These are phyloP conservation scores for Didymellaceae sp. DNA, from an alignment of 2,329 filamentous ascomycete genomes.

Conservation along the genomic window DNA sequence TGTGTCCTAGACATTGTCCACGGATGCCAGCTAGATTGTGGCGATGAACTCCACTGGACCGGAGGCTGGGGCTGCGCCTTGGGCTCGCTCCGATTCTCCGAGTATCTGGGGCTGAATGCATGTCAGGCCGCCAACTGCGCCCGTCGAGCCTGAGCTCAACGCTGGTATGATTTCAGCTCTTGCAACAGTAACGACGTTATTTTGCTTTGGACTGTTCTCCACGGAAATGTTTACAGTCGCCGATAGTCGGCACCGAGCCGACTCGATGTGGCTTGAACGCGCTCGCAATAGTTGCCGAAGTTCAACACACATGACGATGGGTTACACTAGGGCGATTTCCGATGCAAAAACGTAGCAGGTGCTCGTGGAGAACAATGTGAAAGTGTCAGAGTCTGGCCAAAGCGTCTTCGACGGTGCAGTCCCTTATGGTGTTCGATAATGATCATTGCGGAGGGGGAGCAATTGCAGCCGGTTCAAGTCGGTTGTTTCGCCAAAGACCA, in stretches of 20 bases:
- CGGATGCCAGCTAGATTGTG: neutral
- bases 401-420: constrained; percentile 2
- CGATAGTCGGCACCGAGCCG: constrained; percentile 11
- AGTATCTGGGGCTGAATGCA: constrained; percentile 9
- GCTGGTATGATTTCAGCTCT: too few species aligned
- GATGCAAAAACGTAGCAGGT: constrained; percentile 4
- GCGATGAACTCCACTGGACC: constrained; percentile 2
- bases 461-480: constrained; percentile 1
- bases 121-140: neutral
- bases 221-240: constrained; percentile 3
- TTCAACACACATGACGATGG: constrained; percentile 6
- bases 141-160: neutral
- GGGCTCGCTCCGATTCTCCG: constrained; percentile 5
- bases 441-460: constrained; percentile 1
- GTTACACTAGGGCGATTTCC: constrained; percentile 3
- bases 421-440: neutral
- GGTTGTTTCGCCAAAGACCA: constrained; percentile 1
- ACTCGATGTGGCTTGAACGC: constrained; percentile 11
- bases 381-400: neutral
- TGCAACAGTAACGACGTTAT: neutral
- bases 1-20: constrained; percentile 3
- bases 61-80: constrained; percentile 3
- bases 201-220: neutral
- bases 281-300: constrained; percentile 18
- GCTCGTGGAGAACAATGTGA: neutral